Evolutionary conservation across 495 filamentous ascomycete genomes (phyloP).

Genomic region (Opeltia flavorubescens): DNA sequence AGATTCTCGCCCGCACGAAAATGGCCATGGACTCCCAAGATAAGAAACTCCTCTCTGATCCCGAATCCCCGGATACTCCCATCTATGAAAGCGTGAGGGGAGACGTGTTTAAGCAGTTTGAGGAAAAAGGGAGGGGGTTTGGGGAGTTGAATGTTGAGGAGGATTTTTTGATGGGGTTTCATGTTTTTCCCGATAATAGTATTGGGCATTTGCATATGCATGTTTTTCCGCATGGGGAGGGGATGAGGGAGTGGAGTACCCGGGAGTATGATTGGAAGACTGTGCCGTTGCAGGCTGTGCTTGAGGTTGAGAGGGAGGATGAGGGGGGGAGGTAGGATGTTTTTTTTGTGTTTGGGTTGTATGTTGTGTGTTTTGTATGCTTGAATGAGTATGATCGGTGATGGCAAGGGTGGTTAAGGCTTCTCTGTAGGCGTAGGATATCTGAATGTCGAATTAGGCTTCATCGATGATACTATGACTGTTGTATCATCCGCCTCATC

Average conservation of each 20-base stretch:
- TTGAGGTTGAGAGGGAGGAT: constrained; percentile 11
- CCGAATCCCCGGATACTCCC: background rate
- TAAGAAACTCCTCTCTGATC: background rate
- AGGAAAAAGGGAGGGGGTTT: constrained; percentile 1
- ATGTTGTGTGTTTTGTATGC: no score
- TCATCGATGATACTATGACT: no score
- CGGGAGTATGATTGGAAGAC: constrained; percentile 20
- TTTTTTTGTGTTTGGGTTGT: no score
- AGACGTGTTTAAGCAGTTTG: constrained; percentile 1
- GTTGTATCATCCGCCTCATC: no score
- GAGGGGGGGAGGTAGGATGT: no score
- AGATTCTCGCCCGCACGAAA: constrained; percentile 6
- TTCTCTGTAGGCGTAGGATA: no score
- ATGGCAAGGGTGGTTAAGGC: no score
- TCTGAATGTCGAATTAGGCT: no score
- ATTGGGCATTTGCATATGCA: constrained; percentile 23
- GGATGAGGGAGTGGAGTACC: constrained; percentile 13
- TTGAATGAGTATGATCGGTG: no score
- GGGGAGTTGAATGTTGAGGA: constrained; percentile 4
- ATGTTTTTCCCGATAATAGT: constrained; percentile 17
- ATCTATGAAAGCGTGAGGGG: background rate
- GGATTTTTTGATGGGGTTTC: constrained; percentile 21
- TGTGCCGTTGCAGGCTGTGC: constrained; percentile 10
- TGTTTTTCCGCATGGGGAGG: constrained; percentile 13
- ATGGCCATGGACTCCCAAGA: constrained; percentile 11